These are phyloP conservation scores for Amanita muscaria DNA, from an alignment of 768 basidiomycete genomes.

Conservation along the genomic window DNA sequence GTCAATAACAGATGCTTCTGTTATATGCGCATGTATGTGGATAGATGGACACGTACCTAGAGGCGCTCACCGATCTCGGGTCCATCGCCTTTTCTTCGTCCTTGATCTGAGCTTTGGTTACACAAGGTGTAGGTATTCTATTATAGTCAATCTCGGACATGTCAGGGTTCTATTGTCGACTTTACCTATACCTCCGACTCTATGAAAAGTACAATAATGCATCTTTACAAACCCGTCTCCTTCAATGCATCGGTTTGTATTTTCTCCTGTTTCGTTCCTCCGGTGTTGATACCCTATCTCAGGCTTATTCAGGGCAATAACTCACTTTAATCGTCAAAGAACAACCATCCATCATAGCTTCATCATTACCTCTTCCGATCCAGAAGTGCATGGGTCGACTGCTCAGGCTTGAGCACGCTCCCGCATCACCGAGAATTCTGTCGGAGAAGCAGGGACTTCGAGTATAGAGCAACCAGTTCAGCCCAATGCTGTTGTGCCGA, in stretches of 20 bases:
- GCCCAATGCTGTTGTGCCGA: no score
- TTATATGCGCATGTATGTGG: no score
- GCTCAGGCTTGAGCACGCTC: conserved; percentile 84
- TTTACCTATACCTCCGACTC: conserved; percentile 70
- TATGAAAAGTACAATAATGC: conserved; percentile 57
- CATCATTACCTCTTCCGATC: conserved; percentile 69
- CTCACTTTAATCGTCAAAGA: conserved; percentile 85
- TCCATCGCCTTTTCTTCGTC: no score
- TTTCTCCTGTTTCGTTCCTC: not conserved
- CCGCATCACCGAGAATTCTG: no score
- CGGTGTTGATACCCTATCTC: not conserved
- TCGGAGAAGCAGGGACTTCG: no score
- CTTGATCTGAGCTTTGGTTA: no score
- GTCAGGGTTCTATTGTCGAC: conserved; percentile 69
- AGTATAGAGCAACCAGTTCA: no score
- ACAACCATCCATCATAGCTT: conserved; percentile 70
- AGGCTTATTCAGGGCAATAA: conserved; percentile 90
- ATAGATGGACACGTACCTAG: no score
- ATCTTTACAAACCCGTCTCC: conserved; percentile 56
- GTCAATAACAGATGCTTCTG: no score
- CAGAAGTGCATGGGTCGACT: conserved; percentile 66
- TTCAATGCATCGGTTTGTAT: conserved; percentile 76
- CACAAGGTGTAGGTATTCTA: no score
- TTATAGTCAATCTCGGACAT: not conserved
- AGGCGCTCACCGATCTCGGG: no score